A percentile compares a stretch with the other conserved stretches of the same genome.
These are phyloP conservation scores for Acacia confusa DNA, from an alignment of 306 rosid genomes.

Conservation along the genomic window DNA sequence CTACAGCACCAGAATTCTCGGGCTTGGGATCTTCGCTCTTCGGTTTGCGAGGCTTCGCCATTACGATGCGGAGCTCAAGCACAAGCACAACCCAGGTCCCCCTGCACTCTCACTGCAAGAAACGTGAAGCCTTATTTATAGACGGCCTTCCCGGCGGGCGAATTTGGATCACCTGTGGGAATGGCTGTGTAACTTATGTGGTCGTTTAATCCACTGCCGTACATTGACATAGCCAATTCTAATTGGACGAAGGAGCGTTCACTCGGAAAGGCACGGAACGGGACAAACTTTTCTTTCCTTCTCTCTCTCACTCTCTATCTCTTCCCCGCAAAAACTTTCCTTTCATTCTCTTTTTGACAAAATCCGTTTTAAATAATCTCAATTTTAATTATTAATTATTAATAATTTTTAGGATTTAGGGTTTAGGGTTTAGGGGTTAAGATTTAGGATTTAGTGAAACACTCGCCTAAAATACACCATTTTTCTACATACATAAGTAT, in stretches of 20 bases:
- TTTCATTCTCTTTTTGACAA: no score
- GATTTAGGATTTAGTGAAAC: neutral
- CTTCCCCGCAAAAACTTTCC: no score
- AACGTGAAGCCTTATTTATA: constrained; percentile 25
- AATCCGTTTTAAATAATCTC: no score
- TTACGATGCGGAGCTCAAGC: constrained; percentile 4
- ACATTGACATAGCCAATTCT: no score
- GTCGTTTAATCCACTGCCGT: neutral
- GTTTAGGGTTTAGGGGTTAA: neutral
- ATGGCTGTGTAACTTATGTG: neutral
- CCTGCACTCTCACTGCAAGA: neutral
- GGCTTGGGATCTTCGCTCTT: constrained; percentile 82
- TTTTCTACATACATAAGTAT: no score
- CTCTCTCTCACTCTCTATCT: no score
- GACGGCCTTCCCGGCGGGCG: constrained; percentile 34
- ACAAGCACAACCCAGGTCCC: neutral
- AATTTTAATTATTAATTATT: no score
- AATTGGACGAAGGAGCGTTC: no score
- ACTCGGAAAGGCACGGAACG: no score
- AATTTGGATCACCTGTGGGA: neutral
- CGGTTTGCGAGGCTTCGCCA: constrained; percentile 97
- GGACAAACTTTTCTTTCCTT: no score
- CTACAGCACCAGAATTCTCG: constrained; percentile 73
- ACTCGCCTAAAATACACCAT: no score
- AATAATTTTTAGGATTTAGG: no score